Base-by-base conservation (phyloP, 1,284 basidiomycete genomes). In the Cryptococcus neoformans region DNA sequence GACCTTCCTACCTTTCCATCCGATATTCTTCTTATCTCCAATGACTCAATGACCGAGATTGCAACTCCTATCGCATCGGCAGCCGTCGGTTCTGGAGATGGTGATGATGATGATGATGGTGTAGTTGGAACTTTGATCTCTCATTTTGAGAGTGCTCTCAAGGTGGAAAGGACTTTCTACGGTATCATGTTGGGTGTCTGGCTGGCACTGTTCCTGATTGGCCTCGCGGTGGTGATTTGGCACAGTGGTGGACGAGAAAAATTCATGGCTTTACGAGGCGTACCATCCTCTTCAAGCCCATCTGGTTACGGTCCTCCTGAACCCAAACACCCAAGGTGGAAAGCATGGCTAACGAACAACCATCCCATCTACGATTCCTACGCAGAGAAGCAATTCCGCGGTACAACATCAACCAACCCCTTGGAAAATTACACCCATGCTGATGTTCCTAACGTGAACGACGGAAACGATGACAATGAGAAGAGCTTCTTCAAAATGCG, bases 91-190 rank as follows among this genome's bases (percentile, higher is more conserved):
- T 83, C 83, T 17, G 78, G 77, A 28, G 42, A 62, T 28, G 59
- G 60, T 6, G 63, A 46, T 7, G 73, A 78, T 54, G 81, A 81
- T 36, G 79, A 83, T 59, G 77, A 76, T 3, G 89, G 92, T 5
- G 80, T 94, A 51, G 80, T 94, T 37, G 87, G 85, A 8, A 82
- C 82, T 51, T 79, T 97, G 53, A 83, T 96, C 62, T 78, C 82
- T 37, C 81, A 83, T 16, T 97, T 96, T 70, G 83, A 86, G 21
- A 78, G 78, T 16, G 83, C 85, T 11, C 80, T 98, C 60, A 81
- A 85, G 75, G 86, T 87, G 72, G 91, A 96, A 75, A 84, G 87
- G 35, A 72, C 87, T 55, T 89, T 93, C 81, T 96, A 95, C 75
- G 74, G 76, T 2, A 80, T 92, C 59, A 88, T 96, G 78, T 81